Conservation (phyloP, 495 filamentous ascomycete genomes). For the Xylaria castorea region DNA sequence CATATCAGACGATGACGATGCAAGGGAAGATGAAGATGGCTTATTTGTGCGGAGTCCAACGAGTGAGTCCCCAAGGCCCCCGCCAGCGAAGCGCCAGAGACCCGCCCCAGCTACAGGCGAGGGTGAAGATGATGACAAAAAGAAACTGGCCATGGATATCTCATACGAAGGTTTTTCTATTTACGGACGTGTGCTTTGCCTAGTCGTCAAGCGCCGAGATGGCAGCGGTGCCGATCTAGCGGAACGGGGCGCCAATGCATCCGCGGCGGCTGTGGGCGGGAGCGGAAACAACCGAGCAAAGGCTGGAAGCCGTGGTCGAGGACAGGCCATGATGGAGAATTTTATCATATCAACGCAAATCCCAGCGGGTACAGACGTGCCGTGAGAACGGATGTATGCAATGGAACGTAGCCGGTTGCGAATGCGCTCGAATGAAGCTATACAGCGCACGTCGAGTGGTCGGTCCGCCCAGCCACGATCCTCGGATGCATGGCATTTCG, state of each 20-base stretch:
- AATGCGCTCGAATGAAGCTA: conserved; percentile 5
- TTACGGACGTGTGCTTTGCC: conserved; percentile 86
- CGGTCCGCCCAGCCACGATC: conserved; percentile 13
- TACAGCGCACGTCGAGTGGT: conserved; percentile 9
- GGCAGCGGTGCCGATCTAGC: conserved; percentile 34
- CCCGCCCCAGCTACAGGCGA: conserved; percentile 45
- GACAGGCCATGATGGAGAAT: conserved; percentile 88
- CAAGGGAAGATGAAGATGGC: conserved; percentile 39
- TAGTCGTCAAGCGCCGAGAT: conserved; percentile 75
- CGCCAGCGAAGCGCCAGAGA: conserved; percentile 57
- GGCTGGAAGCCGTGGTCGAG: conserved; percentile 46
- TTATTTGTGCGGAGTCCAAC: conserved; percentile 45
- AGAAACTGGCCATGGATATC: conserved; percentile 83
- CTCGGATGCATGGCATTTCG: conserved; percentile 4
- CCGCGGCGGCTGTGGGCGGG: conserved; percentile 30
- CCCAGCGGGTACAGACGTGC: conserved; percentile 47
- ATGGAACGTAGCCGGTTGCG: conserved; percentile 16
- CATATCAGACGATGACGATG: conserved; percentile 35
- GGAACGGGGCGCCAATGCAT: conserved; percentile 35
- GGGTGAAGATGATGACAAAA: conserved; percentile 74
- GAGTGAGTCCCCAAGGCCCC: conserved; percentile 38
- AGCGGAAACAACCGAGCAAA: conserved; percentile 42
- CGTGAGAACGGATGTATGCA: conserved; percentile 29
- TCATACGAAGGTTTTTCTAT: conserved; percentile 95
- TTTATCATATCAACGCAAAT: conserved; percentile 83